Percentiles rank a stretch among this genome's conserved stretches.
Conservation (phyloP, 306 rosid species). For the Canavalia gladiata region DNA sequence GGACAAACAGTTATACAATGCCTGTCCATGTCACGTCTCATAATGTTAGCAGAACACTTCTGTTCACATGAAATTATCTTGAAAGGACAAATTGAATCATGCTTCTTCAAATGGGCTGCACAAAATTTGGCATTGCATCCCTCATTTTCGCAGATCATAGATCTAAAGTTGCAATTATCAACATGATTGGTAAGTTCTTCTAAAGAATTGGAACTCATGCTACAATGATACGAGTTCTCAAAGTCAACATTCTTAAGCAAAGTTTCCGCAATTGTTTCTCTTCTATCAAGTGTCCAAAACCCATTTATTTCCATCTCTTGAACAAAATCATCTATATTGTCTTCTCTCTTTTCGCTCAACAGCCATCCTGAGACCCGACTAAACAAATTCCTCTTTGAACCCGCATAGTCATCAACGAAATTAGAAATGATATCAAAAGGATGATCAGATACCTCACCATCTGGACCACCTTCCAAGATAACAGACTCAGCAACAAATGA, state of each 20-base stretch:
- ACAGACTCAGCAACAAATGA: slow-evolving; percentile 75
- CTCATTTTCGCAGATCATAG: slow-evolving; percentile 63
- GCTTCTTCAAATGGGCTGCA: slow-evolving; percentile 64
- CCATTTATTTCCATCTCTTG: slow-evolving; percentile 81
- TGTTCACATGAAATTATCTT: slow-evolving; percentile 88
- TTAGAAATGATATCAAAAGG: slow-evolving; percentile 79
- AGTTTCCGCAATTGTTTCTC: slow-evolving; percentile 60
- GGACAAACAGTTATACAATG: slow-evolving; percentile 89
- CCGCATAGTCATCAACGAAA: slow-evolving; percentile 79
- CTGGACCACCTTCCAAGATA: slow-evolving; percentile 66
- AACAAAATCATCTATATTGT: slow-evolving; percentile 82
- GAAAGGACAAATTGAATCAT: slow-evolving; percentile 80
- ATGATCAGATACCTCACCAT: slow-evolving; percentile 62
- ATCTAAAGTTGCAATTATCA: slow-evolving; percentile 62
- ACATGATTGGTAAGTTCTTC: slow-evolving; percentile 68
- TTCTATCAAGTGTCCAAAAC: slow-evolving; percentile 77
- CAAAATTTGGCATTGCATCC: slow-evolving; percentile 76
- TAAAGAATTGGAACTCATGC: slow-evolving; percentile 54
- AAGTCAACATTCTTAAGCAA: slow-evolving; percentile 81
- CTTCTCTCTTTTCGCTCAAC: slow-evolving; percentile 86
- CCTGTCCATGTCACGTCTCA: slow-evolving; percentile 92
- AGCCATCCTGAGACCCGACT: slow-evolving; percentile 81
- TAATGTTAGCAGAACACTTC: slow-evolving; percentile 64
- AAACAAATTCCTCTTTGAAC: slow-evolving; percentile 73
- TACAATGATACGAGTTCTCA: slow-evolving; percentile 69